Evolutionary conservation across 1,139 yeast genomes (phyloP), one percentile per base, ranked within the genome.

Genomic region (Geotrichum aggregatum): DNA sequence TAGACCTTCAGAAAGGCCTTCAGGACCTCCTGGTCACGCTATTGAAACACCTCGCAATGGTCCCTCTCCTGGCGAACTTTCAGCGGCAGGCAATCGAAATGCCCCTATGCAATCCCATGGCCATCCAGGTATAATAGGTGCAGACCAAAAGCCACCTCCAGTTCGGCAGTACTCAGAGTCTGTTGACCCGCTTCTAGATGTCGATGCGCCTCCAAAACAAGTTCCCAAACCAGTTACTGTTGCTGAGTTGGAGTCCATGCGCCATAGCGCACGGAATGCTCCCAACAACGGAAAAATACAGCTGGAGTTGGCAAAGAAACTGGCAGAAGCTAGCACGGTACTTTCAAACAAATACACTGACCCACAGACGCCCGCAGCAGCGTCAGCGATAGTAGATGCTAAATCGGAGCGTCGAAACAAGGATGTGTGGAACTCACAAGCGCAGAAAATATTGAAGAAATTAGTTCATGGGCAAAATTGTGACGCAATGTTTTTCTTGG

Each of bases 381-480:
- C 45, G 3, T 18, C 35, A 1, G 47, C 60, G 14, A 57, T 62
- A 3, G 66, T 73, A 5, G 74, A 76, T 13, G 66, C 65, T 46
- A 75, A 75, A 50, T 77, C 76, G 36, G 70, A 77, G 52, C 69
- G 71, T 42, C 75, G 75, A 54, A 82, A 80, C 61, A 72, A 78
- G 49, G 79, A 76, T 34, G 74, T 75, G 21, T 82, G 84, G 67
- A 64, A 75, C n/a, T 70, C 71, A 35, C 82, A 81, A 47, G 80
- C 86, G 0, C 69, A 78, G 49, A 80, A 81, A 61, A 76, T 81
- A 13, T 67, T 82, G 55, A 81, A 79, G 55, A 79, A 78, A 58
- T 68, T 80, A 10, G 72, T 76, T 1, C 62, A 70, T 16, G 22
- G 30, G 1, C 58, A 59, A 47, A 63, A 75, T 52, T 69, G 82